Evolutionary conservation across 441 rosid species (phyloP), one percentile per base, ranked within the genome.

Genomic region (Breynia disticha): DNA sequence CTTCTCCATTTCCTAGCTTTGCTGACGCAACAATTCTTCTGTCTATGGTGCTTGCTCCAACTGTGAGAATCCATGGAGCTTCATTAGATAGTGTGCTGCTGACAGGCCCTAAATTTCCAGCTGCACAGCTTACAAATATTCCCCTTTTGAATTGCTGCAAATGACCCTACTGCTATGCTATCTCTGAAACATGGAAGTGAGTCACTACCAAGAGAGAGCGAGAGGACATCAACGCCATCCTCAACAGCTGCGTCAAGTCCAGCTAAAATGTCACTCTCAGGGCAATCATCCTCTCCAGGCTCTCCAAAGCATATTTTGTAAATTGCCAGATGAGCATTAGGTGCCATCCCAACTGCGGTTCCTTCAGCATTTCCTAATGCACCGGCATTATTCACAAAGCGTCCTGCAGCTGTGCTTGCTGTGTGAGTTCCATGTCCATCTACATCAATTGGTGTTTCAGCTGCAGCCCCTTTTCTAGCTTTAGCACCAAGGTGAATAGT

Each of bases 31-130:
- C 42, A n/a, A 78, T 51, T 48, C 45, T 65, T 54, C 78, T 62
- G 50, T 73, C 72, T 16, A 66, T 37, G 45, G 78, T 73, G 72
- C 73, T 76, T 47, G 81, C 86, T 48, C 76, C 83, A n/a, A 76
- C 79, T 0, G 79, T 67, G 46, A 73, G 78, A 55, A 72, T 60
- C 84, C 81, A 80, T 0, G 83, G 84, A 21, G 81, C 84, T 52
- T 83, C 74, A 19, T 78, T 76, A 0, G 65, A 71, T 55, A 73
- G 19, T 7, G 78, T 55, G 55, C 63, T 2, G 3, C 50, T 48
- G 16, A 15, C 21, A 68, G 81, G 84, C 20, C 83, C 80, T 0
- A 50, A 61, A 55, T 78, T 78, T 48, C 76, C 83, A 0, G 67
- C 83, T 1, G 78, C 3, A 13, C 78, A 76, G 60, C 74, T 72